Conservation (phyloP, 2,329 filamentous ascomycete species). For the Podosphaera xanthii region DNA sequence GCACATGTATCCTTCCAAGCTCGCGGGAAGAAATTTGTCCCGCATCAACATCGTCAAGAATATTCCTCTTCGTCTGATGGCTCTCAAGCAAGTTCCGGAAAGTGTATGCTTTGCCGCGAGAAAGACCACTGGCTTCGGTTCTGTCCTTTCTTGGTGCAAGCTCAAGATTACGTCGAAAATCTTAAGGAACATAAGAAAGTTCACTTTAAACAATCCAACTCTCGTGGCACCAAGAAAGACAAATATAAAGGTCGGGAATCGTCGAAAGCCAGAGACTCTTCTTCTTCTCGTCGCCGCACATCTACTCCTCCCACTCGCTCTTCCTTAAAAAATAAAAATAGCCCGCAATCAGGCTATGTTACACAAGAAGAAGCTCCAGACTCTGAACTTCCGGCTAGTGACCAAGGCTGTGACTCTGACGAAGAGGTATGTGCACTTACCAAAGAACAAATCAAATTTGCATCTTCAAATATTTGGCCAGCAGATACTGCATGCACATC, state of each 20-base stretch:
- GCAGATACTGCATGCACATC: neutral
- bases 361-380: neutral
- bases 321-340: neutral
- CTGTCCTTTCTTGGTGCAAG: neutral
- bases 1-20: neutral
- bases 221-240: neutral
- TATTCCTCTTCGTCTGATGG: neutral
- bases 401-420: neutral
- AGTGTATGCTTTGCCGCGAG: neutral
- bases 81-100: neutral
- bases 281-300: neutral
- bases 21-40: neutral
- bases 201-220: neutral
- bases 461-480: neutral
- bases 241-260: neutral
- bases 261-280: neutral
- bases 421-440: conserved; percentile 1
- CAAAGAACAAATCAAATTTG: neutral
- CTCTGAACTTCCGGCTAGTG: neutral
- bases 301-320: neutral
- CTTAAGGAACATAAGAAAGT: neutral
- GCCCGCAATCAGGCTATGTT: neutral
- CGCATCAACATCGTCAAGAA: neutral
- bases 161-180: neutral
- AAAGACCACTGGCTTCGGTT: neutral